These are phyloP conservation scores for Pythium plurisporium DNA, from an alignment of 352 stramenopile species.

Conservation along the genomic window DNA sequence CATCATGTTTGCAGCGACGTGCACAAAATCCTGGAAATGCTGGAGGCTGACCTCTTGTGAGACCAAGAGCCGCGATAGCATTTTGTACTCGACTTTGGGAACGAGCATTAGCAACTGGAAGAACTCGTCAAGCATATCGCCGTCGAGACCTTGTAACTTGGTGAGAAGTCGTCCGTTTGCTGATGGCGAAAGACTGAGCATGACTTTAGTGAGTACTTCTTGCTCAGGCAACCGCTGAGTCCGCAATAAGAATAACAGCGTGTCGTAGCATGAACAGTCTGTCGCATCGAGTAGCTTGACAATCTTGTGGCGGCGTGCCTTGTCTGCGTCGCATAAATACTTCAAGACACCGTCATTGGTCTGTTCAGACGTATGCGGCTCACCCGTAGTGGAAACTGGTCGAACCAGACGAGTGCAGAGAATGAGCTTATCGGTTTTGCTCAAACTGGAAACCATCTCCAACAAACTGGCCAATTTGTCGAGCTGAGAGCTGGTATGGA, in stretches of 20 bases:
- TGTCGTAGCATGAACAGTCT: constrained; percentile 26
- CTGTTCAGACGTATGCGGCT: not conserved
- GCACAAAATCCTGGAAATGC: constrained; percentile 41
- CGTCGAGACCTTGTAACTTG: constrained; percentile 34
- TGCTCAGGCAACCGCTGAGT: constrained; percentile 57
- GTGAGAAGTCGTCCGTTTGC: constrained; percentile 44
- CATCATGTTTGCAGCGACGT: constrained; percentile 57
- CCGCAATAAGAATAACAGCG: constrained; percentile 42
- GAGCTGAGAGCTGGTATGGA: constrained; percentile 1
- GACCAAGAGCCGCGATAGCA: constrained; percentile 46
- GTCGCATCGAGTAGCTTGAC: constrained; percentile 46
- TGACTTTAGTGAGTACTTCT: constrained; percentile 50
- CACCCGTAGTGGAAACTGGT: not conserved
- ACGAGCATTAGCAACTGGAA: constrained; percentile 63
- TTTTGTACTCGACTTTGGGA: constrained; percentile 55
- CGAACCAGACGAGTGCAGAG: constrained; percentile 25
- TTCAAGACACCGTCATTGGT: constrained; percentile 31
- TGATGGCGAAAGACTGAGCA: constrained; percentile 43
- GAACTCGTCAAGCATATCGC: constrained; percentile 49
- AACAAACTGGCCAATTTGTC: constrained; percentile 26
- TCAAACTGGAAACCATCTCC: constrained; percentile 33
- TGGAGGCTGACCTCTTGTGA: constrained; percentile 36
- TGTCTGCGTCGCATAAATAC: constrained; percentile 41
- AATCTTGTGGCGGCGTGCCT: constrained; percentile 35
- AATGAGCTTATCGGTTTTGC: constrained; percentile 33